phyloP scores from a whole-genome alignment of 2,329 filamentous ascomycete genomes.

The Dothistroma septosporum region DNA sequence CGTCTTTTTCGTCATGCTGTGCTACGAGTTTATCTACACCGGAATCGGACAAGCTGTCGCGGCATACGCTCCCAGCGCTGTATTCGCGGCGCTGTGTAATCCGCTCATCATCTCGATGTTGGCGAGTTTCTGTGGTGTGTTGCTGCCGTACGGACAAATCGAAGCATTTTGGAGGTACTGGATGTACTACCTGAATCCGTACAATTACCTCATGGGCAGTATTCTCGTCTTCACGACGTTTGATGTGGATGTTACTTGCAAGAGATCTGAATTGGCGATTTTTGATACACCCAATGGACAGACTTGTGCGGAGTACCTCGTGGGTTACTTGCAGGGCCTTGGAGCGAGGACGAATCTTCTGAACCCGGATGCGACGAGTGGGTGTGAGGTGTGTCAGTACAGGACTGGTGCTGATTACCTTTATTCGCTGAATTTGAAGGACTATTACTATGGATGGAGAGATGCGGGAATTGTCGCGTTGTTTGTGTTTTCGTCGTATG shows the following conservation, averaged over 20 bases:
- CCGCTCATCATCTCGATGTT: slow-evolving; percentile 34
- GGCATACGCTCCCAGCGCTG: slow-evolving; percentile 42
- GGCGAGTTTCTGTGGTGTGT: slow-evolving; percentile 35
- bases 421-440: slow-evolving; percentile 54
- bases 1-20: slow-evolving; percentile 43
- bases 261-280: slow-evolving; percentile 35
- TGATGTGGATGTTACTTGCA: slow-evolving; percentile 40
- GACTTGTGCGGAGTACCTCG: slow-evolving; percentile 58
- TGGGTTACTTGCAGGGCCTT: slow-evolving; percentile 47
- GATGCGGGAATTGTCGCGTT: slow-evolving; percentile 58
- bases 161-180: slow-evolving; percentile 39
- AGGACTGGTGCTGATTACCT: slow-evolving; percentile 57
- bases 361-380: slow-evolving; percentile 55
- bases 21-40: slow-evolving; percentile 56
- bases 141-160: slow-evolving; percentile 35
- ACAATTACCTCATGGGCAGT: slow-evolving; percentile 42
- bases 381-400: slow-evolving; percentile 61
- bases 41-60: slow-evolving; percentile 55
- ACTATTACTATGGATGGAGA: slow-evolving; percentile 64
- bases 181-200: slow-evolving; percentile 41
- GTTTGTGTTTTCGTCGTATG: slow-evolving; percentile 49
- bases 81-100: slow-evolving; percentile 46
- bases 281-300: slow-evolving; percentile 49
- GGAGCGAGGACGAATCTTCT: slow-evolving; percentile 49
- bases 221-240: slow-evolving; percentile 42